Base-by-base conservation (phyloP, 163 green algal species). In the Scenedesmus sp. region DNA sequence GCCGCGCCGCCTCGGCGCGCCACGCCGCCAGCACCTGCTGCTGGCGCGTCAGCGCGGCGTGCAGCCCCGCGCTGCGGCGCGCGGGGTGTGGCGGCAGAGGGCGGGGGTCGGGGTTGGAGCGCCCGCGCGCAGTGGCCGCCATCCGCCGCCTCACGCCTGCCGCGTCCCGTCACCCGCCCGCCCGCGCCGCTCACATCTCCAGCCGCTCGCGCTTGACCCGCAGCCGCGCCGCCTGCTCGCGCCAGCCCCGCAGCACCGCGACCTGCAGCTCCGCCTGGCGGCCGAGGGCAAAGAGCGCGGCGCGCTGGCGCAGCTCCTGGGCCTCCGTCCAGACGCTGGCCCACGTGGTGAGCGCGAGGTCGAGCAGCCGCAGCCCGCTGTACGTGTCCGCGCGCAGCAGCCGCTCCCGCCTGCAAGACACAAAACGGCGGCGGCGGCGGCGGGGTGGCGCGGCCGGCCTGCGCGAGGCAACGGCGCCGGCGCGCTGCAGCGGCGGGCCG, bases 271-370 rank as follows among this genome's bases (percentile, higher is more conserved):
- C 60, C 4, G 28, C 34, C 53, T 75, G 63, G 2, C 63, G 36
- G 1, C 73, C 62, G 0, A 42, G 28, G 1, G 48, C 4, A 29
- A 75, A 81, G 15, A 81, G 67, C 3, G 50, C 48, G 0, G 74
- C 74, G 26, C 64, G 63, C 63, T 81, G 74, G 10, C 44, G 29
- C 51, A 81, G 48, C 74, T 81, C 63, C 45, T 69, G 62, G 11
- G 24, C 53, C 65, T 81, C 74, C 6, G 42, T 29, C 74, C 74
- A 81, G 1, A 69, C 13, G 47, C 74, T 81, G 63, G 36, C 60
- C 62, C 62, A 75, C 3, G 50, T 31, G n/a, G 74, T 81, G 4
- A 81, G 63, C 11, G 60, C 74, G 7, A 75, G 62, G 53, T 81
- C 74, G 34, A 81, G 56, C 36, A 81, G 63, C 0, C 62, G 62